Percentiles rank a stretch among this genome's conserved stretches.
These are phyloP conservation scores for Cucurbita moschata DNA, from an alignment of 306 rosid genomes.

Conservation along the genomic window DNA sequence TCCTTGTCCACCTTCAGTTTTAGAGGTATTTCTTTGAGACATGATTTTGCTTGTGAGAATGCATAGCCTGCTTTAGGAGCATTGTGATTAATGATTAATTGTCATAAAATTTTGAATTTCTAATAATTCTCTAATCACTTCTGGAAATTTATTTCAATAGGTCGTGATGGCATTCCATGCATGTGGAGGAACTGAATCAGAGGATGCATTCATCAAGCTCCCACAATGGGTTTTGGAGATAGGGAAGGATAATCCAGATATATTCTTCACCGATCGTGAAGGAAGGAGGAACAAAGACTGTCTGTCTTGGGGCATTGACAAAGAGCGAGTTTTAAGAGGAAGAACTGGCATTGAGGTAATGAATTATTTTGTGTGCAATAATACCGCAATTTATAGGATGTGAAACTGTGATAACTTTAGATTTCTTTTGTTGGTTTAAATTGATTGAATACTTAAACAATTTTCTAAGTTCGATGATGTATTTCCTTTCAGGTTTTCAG, in stretches of 20 bases:
- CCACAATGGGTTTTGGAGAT: conserved; percentile 90
- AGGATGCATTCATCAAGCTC: conserved; percentile 51
- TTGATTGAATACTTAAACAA: background rate
- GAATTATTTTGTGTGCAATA: conserved; percentile 4
- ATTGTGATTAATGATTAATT: background rate
- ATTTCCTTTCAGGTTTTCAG: background rate
- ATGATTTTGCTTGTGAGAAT: background rate
- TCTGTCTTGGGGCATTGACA: conserved; percentile 88
- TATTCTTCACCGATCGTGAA: conserved; percentile 92
- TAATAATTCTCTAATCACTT: background rate
- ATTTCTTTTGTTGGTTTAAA: background rate
- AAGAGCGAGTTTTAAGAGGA: conserved; percentile 83
- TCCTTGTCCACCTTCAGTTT: background rate
- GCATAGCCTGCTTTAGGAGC: background rate
- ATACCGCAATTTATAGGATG: background rate
- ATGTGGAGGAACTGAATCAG: conserved; percentile 54
- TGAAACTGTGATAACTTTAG: background rate
- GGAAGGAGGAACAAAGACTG: conserved; percentile 92
- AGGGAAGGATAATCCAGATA: conserved; percentile 77
- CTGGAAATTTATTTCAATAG: conserved; percentile 28
- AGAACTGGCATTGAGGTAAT: conserved; percentile 93
- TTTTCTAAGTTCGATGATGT: background rate
- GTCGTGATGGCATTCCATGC: conserved; percentile 96
- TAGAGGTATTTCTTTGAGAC: background rate
- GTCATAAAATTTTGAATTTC: background rate